phyloP scores from a whole-genome alignment of 441 rosid species.

The Croton laevigatus region DNA sequence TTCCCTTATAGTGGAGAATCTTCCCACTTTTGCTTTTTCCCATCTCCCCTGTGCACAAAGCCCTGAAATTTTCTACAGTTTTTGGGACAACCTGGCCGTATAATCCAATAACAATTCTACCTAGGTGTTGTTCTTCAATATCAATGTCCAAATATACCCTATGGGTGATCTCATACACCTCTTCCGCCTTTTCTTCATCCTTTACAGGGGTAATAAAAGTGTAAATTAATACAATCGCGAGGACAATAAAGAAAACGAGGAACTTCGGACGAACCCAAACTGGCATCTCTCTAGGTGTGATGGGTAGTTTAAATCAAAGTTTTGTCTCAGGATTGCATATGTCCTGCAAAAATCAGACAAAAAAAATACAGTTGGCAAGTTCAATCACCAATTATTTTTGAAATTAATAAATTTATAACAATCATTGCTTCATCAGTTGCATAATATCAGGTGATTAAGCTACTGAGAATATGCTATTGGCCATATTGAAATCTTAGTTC shows the following conservation, averaged over 20 bases:
- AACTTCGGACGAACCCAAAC: slow-evolving; percentile 54
- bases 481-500: too few relatives aligned
- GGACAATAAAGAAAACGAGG: slow-evolving; percentile 45
- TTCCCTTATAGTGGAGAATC: slow-evolving; percentile 71
- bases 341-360: too few relatives aligned
- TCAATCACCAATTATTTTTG: too few relatives aligned
- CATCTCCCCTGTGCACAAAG: slow-evolving; percentile 50
- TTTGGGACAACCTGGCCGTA: slow-evolving; percentile 85
- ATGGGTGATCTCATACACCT: slow-evolving; percentile 68
- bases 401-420: too few relatives aligned
- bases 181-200: slow-evolving; percentile 57
- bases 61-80: slow-evolving; percentile 38
- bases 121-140: slow-evolving; percentile 87
- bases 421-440: too few relatives aligned
- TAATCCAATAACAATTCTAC: slow-evolving; percentile 90
- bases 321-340: too few relatives aligned
- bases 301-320: background rate
- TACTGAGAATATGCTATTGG: too few relatives aligned
- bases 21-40: slow-evolving; percentile 60
- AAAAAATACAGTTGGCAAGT: too few relatives aligned
- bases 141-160: slow-evolving; percentile 90
- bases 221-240: slow-evolving; percentile 52
- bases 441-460: too few relatives aligned
- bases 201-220: slow-evolving; percentile 42
- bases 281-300: slow-evolving; percentile 45